A percentile compares a stretch with the other conserved stretches of the same genome.
phyloP scores from a whole-genome alignment of 345 rosid species.

The Brassica carinata region DNA sequence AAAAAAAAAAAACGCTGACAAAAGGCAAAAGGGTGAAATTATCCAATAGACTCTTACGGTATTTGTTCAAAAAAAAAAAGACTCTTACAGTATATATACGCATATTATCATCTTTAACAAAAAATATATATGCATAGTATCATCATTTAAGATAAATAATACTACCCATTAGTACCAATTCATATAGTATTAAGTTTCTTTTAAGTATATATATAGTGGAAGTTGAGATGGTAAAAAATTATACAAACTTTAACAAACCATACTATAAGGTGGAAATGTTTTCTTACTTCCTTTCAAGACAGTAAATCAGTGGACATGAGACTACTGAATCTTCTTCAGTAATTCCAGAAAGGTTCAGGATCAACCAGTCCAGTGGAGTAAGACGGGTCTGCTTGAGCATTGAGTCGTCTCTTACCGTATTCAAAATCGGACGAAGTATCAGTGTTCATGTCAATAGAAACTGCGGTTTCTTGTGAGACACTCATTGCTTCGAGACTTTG shows the following conservation, averaged over 20 bases:
- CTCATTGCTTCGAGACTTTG: constrained; percentile 55
- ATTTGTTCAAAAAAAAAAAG: no score
- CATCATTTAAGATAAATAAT: neutral
- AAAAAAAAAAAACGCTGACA: neutral
- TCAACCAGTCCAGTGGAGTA: constrained; percentile 53
- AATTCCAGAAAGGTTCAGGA: constrained; percentile 74
- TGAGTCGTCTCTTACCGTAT: constrained; percentile 43
- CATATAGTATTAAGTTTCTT: constrained; percentile 2
- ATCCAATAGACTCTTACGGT: neutral
- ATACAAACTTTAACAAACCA: constrained; percentile 37
- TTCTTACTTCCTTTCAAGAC: neutral
- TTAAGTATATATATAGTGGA: constrained; percentile 18
- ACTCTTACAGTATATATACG: no score
- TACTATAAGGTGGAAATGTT: constrained; percentile 28
- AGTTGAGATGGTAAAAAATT: constrained; percentile 18
- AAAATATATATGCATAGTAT: neutral
- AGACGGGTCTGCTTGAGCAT: constrained; percentile 49
- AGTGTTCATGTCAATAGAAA: constrained; percentile 40
- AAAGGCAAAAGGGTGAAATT: neutral
- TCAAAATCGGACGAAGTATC: constrained; percentile 60
- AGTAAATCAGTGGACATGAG: neutral
- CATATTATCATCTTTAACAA: no score
- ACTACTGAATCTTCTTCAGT: constrained; percentile 39
- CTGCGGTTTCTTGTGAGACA: constrained; percentile 64
- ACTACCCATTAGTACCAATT: constrained; percentile 8